Percentiles rank a stretch among this genome's conserved stretches.
phyloP scores from a whole-genome alignment of 208 protist genomes.

The Wallacemonas sp. region DNA sequence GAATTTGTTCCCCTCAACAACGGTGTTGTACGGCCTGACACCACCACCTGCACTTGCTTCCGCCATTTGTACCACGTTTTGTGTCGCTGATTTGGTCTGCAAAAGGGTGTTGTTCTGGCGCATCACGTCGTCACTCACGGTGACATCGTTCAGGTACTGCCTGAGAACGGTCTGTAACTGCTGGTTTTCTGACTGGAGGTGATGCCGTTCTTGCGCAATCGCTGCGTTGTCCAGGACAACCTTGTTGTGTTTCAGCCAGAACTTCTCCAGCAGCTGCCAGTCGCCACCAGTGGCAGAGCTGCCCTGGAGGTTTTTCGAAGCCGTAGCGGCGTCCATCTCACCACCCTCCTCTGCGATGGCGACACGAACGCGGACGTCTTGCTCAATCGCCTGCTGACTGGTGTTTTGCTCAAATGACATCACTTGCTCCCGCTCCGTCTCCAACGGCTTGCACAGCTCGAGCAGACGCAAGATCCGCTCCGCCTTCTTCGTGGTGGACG shows the following conservation, averaged over 20 bases:
- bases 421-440: conserved; percentile 96
- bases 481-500: conserved; percentile 65
- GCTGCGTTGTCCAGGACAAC: conserved; percentile 94
- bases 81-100: conserved; percentile 27
- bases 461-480: conserved; percentile 92
- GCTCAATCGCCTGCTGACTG: conserved; percentile 68
- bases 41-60: conserved; percentile 5
- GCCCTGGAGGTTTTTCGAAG: conserved; percentile 1
- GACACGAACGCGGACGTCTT: conserved; percentile 60
- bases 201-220: conserved; percentile 87
- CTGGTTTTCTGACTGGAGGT: conserved; percentile 91
- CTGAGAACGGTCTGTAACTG: conserved; percentile 90
- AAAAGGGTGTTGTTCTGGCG: conserved; percentile 58
- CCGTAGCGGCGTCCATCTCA: conserved; percentile 20
- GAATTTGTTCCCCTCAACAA: conserved; percentile 86
- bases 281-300: conserved; percentile 28
- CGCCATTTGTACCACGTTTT: conserved; percentile 73
- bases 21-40: conserved; percentile 47
- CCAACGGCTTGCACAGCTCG: conserved; percentile 92
- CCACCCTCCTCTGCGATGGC: conserved; percentile 39
- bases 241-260: conserved; percentile 96
- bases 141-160: conserved; percentile 96
- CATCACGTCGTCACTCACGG: conserved; percentile 93
- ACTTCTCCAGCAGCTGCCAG: conserved; percentile 92
- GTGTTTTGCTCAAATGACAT: conserved; percentile 86